Percentiles rank a stretch among this genome's conserved stretches.
These are phyloP conservation scores for Acanthamoeba pearcei DNA, from an alignment of 208 protist genomes.

Conservation along the genomic window DNA sequence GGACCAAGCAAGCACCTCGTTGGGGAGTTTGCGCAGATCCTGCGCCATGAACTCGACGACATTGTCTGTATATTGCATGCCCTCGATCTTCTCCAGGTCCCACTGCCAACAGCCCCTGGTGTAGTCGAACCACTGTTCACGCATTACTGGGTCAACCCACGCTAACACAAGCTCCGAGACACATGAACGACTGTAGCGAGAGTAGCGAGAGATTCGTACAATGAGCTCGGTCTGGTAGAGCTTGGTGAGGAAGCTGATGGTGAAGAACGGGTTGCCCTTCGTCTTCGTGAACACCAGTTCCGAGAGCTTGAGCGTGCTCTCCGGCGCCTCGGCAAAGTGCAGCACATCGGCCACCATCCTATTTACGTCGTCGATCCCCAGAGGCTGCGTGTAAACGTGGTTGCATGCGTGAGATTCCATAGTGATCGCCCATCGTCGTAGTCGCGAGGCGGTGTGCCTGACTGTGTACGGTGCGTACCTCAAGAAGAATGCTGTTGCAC, in stretches of 20 bases:
- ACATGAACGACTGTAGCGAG: not conserved
- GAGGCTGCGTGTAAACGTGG: not conserved
- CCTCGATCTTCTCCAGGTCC: conserved; percentile 64
- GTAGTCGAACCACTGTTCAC: conserved; percentile 52
- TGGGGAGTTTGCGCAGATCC: conserved; percentile 54
- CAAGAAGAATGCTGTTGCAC: conserved; percentile 19
- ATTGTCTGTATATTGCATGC: conserved; percentile 68
- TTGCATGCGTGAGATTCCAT: not conserved
- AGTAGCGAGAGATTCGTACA: not conserved
- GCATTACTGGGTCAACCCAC: not conserved
- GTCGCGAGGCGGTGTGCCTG: not conserved
- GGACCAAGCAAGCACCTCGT: not conserved
- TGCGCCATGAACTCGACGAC: conserved; percentile 74
- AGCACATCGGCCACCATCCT: conserved; percentile 45
- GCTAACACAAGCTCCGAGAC: not conserved
- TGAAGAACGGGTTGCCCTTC: conserved; percentile 72
- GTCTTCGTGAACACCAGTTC: conserved; percentile 58
- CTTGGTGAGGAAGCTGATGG: conserved; percentile 74
- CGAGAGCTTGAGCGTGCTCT: conserved; percentile 13
- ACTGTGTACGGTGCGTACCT: not conserved
- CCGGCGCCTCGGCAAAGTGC: not conserved
- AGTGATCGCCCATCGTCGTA: not conserved
- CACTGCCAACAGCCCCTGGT: conserved; percentile 31
- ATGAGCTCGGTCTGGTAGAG: conserved; percentile 61
- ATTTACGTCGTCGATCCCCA: conserved; percentile 16